These are phyloP conservation scores for Podospora pseudopauciseta DNA, from an alignment of 495 filamentous ascomycete genomes.

Conservation along the genomic window DNA sequence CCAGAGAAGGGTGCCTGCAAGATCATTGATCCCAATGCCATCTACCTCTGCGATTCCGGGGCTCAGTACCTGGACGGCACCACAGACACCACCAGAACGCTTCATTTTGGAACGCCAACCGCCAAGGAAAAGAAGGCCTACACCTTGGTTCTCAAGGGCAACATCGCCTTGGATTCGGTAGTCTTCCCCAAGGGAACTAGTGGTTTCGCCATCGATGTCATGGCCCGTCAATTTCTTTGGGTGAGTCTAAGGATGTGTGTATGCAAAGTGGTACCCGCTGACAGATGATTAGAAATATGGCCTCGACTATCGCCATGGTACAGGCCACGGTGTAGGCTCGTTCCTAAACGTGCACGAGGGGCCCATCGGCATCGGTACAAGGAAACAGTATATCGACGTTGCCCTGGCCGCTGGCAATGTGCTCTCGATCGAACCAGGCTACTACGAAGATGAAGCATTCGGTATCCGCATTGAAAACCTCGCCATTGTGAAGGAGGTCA, in stretches of 20 bases:
- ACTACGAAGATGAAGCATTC: constrained; percentile 95
- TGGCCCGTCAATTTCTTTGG: constrained; percentile 93
- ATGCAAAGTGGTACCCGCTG: background rate
- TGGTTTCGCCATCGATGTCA: constrained; percentile 83
- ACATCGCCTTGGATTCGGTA: constrained; percentile 82
- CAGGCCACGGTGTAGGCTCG: constrained; percentile 93
- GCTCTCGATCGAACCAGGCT: constrained; percentile 92
- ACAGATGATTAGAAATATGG: constrained; percentile 57
- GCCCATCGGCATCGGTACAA: constrained; percentile 91
- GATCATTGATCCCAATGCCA: constrained; percentile 75
- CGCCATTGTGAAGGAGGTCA: constrained; percentile 79
- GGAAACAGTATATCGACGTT: constrained; percentile 88
- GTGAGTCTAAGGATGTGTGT: constrained; percentile 31
- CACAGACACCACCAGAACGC: constrained; percentile 90
- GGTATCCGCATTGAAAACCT: constrained; percentile 99
- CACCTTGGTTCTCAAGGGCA: constrained; percentile 94
- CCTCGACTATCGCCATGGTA: constrained; percentile 93
- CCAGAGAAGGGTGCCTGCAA: constrained; percentile 81
- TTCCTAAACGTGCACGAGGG: constrained; percentile 95
- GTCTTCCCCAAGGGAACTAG: constrained; percentile 94
- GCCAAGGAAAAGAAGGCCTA: constrained; percentile 86
- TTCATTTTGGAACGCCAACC: constrained; percentile 86
- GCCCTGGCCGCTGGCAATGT: constrained; percentile 88
- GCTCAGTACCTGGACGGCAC: constrained; percentile 95
- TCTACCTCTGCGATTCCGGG: constrained; percentile 97